Percentiles rank a stretch among this genome's conserved stretches.
These are phyloP conservation scores for Brasilioporus rufonigricans DNA, from an alignment of 768 basidiomycete species.

Conservation along the genomic window DNA sequence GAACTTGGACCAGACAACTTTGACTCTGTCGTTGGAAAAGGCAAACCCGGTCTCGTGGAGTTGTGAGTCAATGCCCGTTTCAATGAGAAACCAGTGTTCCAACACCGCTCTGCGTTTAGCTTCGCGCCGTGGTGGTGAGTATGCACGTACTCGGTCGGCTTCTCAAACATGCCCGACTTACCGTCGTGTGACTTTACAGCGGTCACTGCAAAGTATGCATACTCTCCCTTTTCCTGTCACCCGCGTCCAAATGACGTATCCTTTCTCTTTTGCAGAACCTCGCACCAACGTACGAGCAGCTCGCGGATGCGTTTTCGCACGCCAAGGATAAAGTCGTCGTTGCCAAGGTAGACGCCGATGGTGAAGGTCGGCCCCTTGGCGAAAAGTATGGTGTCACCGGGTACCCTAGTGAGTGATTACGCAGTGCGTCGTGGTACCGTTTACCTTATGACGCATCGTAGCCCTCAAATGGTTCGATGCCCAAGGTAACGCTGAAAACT, in stretches of 20 bases:
- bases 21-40: constrained; percentile 69
- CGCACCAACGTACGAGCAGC: constrained; percentile 83
- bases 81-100: neutral
- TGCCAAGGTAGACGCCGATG: constrained; percentile 93
- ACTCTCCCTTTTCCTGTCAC: neutral
- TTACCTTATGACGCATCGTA: constrained; percentile 31
- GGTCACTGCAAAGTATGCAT: constrained; percentile 80
- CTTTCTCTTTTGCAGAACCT: constrained; percentile 64
- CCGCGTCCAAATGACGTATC: neutral
- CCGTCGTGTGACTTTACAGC: constrained; percentile 34
- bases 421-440: neutral
- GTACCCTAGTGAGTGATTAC: constrained; percentile 70
- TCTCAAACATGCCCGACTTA: neutral
- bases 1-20: constrained; percentile 78
- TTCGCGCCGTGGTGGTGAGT: constrained; percentile 88
- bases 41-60: constrained; percentile 83
- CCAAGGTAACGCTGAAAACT: constrained; percentile 63
- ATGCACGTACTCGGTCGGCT: neutral
- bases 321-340: constrained; percentile 81
- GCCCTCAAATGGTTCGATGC: constrained; percentile 91
- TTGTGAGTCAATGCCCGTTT: constrained; percentile 57
- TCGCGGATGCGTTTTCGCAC: constrained; percentile 82
- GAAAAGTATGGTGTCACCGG: constrained; percentile 77
- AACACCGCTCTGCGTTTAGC: constrained; percentile 36
- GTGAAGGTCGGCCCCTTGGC: constrained; percentile 74